Evolutionary conservation across 768 basidiomycete genomes (phyloP).

Genomic region (Chalciporus piperatus): DNA sequence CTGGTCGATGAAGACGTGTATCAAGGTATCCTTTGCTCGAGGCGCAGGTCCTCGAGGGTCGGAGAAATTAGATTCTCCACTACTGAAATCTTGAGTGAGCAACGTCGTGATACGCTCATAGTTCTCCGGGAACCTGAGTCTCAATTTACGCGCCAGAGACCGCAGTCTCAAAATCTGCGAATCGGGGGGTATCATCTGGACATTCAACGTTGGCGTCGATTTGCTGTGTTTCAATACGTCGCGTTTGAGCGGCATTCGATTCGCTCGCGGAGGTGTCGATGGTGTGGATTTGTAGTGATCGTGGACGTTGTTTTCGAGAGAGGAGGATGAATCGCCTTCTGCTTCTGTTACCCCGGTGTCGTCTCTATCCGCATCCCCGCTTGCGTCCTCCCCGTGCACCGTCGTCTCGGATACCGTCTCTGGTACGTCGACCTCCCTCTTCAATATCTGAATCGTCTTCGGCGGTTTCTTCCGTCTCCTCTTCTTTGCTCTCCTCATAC

Average conservation of each 20-base stretch:
- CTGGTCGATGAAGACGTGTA: constrained; percentile 47
- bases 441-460: constrained; percentile 30
- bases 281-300: constrained; percentile 23
- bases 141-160: constrained; percentile 53
- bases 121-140: constrained; percentile 56
- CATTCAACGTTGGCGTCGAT: constrained; percentile 46
- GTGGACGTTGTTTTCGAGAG: constrained; percentile 15
- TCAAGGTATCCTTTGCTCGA: constrained; percentile 29
- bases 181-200: constrained; percentile 41
- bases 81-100: constrained; percentile 35
- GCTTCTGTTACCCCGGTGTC: constrained; percentile 14
- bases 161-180: constrained; percentile 50
- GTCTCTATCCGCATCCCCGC: constrained; percentile 28
- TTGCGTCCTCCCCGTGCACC: constrained; percentile 19
- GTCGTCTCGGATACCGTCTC: constrained; percentile 25
- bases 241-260: constrained; percentile 21
- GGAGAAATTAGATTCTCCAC: constrained; percentile 34
- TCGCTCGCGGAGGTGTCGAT: constrained; percentile 30
- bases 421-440: constrained; percentile 16
- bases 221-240: constrained; percentile 38
- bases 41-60: constrained; percentile 35
- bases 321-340: constrained; percentile 30
- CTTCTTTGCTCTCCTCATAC: constrained; percentile 37
- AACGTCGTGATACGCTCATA: constrained; percentile 30
- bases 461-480: constrained; percentile 37